Evolutionary conservation across 352 stramenopile species (phyloP).

Genomic region (Pythium myriotylum): DNA sequence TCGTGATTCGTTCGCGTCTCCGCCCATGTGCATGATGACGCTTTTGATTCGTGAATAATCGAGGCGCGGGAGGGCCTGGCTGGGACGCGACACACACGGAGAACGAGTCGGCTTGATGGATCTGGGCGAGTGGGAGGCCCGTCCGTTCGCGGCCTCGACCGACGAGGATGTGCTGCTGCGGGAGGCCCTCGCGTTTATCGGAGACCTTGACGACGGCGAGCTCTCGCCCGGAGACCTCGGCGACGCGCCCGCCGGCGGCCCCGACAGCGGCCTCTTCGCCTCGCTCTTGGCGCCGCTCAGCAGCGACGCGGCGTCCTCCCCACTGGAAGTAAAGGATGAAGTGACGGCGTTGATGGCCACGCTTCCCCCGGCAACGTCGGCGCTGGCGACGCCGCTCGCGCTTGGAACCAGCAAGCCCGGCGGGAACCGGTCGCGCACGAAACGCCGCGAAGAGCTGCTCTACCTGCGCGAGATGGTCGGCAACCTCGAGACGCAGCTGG

Average conservation of each 20-base stretch:
- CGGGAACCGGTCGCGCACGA: constrained; percentile 6
- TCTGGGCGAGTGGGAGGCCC: too few species aligned
- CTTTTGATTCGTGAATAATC: too few species aligned
- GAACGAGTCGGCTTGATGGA: too few species aligned
- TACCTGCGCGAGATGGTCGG: constrained; percentile 10
- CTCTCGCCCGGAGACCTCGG: neutral
- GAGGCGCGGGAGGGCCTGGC: too few species aligned
- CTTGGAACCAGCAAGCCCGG: neutral
- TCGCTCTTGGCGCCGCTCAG: neutral
- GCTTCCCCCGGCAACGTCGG: neutral
- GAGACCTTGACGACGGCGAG: constrained; percentile 9
- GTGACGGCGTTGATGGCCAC: too few species aligned
- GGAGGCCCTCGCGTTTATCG: constrained; percentile 16
- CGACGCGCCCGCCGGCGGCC: neutral
- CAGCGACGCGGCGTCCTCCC: too few species aligned
- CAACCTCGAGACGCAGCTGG: constrained; percentile 2
- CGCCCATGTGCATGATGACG: too few species aligned
- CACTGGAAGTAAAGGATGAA: too few species aligned
- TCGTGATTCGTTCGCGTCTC: too few species aligned
- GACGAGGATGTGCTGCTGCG: constrained; percentile 8
- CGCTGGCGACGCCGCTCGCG: neutral
- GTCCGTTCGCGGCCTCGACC: too few species aligned
- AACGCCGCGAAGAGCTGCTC: constrained; percentile 16
- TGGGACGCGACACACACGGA: neutral
- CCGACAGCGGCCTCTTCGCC: neutral